Evolutionary conservation across 2,329 filamentous ascomycete genomes (phyloP).

Genomic region (Penicillium hesseltinei): DNA sequence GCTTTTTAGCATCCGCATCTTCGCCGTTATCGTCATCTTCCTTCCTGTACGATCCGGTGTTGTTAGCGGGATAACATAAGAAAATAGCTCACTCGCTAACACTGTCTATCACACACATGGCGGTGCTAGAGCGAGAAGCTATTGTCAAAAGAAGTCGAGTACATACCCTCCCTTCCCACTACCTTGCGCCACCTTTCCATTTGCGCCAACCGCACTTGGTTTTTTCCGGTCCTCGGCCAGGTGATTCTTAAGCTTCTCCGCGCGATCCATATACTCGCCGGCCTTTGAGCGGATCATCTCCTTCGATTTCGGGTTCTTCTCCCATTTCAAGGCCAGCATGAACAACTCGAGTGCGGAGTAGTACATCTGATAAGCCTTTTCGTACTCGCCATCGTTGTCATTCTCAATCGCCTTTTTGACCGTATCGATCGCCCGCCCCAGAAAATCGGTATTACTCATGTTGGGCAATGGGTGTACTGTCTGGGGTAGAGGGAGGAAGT

Average conservation of each 20-base stretch:
- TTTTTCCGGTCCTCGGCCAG: slow-evolving; percentile 60
- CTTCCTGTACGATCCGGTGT: slow-evolving; percentile 32
- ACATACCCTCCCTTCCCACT: slow-evolving; percentile 56
- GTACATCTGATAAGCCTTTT: slow-evolving; percentile 94
- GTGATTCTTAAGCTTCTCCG: slow-evolving; percentile 95
- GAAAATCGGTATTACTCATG: slow-evolving; percentile 97
- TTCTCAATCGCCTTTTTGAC: slow-evolving; percentile 97
- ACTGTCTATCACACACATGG: background rate
- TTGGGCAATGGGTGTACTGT: slow-evolving; percentile 31
- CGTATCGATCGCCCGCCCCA: slow-evolving; percentile 91
- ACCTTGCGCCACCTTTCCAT: slow-evolving; percentile 52
- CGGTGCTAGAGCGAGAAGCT: background rate
- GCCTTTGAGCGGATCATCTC: slow-evolving; percentile 96
- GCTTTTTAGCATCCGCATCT: slow-evolving; percentile 93
- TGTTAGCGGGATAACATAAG: slow-evolving; percentile 6
- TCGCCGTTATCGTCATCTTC: slow-evolving; percentile 62
- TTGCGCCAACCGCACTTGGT: slow-evolving; percentile 52
- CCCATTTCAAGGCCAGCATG: slow-evolving; percentile 99
- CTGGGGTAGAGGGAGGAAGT: slow-evolving; percentile 17
- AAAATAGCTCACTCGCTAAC: background rate
- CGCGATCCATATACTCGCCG: slow-evolving; percentile 95
- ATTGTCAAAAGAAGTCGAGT: background rate
- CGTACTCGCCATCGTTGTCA: slow-evolving; percentile 93
- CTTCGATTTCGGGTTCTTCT: slow-evolving; percentile 96
- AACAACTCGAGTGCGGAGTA: slow-evolving; percentile 95